Evolutionary conservation across 208 protist species (phyloP).

Genomic region (Trypanosomatidae sp.): DNA sequence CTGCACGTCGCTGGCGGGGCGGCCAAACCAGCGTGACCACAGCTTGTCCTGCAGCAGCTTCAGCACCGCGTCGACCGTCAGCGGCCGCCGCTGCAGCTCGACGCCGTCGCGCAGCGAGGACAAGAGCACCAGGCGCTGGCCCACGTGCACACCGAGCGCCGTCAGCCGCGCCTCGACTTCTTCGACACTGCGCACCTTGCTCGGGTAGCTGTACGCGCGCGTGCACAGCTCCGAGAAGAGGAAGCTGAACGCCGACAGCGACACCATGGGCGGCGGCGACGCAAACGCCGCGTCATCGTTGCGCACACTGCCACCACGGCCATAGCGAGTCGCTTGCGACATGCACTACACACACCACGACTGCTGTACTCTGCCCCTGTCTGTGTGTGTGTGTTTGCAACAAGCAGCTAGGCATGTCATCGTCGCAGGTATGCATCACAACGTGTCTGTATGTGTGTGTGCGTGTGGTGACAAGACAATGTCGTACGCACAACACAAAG

Average conservation of each 20-base stretch:
- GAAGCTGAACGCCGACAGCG: constrained; percentile 72
- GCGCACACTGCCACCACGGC: too few species aligned
- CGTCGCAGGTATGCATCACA: too few species aligned
- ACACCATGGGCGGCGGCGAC: too few species aligned
- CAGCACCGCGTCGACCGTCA: constrained; percentile 43
- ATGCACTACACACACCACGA: too few species aligned
- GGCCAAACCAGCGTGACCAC: constrained; percentile 73
- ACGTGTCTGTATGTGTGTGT: too few species aligned
- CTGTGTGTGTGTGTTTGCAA: too few species aligned
- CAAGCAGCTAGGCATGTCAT: too few species aligned
- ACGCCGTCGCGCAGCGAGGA: constrained; percentile 40
- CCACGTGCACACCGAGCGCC: constrained; percentile 50
- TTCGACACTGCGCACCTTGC: constrained; percentile 56
- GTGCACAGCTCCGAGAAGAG: constrained; percentile 78
- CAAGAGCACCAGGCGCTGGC: constrained; percentile 44
- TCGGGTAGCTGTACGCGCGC: constrained; percentile 56
- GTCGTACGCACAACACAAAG: too few species aligned
- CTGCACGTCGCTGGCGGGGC: constrained; percentile 60
- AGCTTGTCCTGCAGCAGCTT: constrained; percentile 61
- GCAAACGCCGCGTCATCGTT: too few species aligned
- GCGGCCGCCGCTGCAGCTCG: constrained; percentile 33
- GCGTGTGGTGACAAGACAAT: too few species aligned
- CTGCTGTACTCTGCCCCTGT: too few species aligned
- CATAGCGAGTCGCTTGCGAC: too few species aligned
- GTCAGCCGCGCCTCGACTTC: constrained; percentile 69